Percentiles rank a stretch among this genome's conserved stretches.
Evolutionary conservation across 106 monocot species (phyloP).

Genomic region (Acorus calamus): DNA sequence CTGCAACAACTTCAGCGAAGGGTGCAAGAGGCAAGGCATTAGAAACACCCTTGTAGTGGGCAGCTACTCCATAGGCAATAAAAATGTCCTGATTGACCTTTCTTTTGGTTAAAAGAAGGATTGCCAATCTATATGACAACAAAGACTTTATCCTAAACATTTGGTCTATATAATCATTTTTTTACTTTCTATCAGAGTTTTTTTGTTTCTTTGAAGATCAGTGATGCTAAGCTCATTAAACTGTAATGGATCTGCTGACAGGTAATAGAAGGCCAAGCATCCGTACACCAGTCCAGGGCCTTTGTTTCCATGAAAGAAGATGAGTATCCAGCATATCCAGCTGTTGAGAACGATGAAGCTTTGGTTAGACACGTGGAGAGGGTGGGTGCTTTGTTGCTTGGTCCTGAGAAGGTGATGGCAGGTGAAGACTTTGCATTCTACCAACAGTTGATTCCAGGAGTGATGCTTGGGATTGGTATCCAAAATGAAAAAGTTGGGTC

Average conservation of each 20-base stretch:
- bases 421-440: slow-evolving; percentile 93
- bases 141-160: no score
- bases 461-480: slow-evolving; percentile 64
- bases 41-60: no score
- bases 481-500: slow-evolving; percentile 37
- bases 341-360: slow-evolving; percentile 52
- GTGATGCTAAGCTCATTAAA: no score
- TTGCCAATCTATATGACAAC: no score
- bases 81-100: no score
- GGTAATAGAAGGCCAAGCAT: slow-evolving; percentile 61
- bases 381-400: slow-evolving; percentile 50
- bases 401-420: slow-evolving; percentile 73
- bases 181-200: neutral
- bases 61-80: no score
- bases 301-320: slow-evolving; percentile 42
- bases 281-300: slow-evolving; percentile 54
- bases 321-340: slow-evolving; percentile 49
- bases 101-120: no score
- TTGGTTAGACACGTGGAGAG: slow-evolving; percentile 46
- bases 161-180: neutral
- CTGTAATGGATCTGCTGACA: slow-evolving; percentile 8
- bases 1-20: slow-evolving; percentile 33
- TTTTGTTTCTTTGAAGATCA: neutral
- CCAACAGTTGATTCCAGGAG: slow-evolving; percentile 68
- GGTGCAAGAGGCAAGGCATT: slow-evolving; percentile 25